These are phyloP conservation scores for Lomentospora prolificans DNA, from an alignment of 2,329 filamentous ascomycete genomes.

Conservation along the genomic window DNA sequence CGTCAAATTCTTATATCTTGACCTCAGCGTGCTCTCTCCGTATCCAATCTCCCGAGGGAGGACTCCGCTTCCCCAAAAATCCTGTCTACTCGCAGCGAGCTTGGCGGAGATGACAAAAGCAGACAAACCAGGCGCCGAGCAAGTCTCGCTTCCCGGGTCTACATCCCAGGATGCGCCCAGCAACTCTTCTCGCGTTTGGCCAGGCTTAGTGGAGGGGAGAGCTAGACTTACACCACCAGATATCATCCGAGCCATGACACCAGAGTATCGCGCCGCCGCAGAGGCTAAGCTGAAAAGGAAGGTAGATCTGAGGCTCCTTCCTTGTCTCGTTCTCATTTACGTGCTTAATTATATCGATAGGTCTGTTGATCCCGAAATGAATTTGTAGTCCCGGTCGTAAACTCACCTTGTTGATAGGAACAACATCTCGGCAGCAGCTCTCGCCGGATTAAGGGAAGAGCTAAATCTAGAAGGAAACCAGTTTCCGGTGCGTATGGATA, in stretches of 20 bases:
- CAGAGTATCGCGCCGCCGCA: constrained; percentile 32
- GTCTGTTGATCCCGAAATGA: constrained; percentile 10
- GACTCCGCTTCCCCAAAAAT: no score
- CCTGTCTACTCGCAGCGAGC: no score
- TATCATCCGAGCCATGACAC: constrained; percentile 28
- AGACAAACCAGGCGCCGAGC: no score
- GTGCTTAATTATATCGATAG: constrained; percentile 53
- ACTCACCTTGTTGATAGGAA: constrained; percentile 17
- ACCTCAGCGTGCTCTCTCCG: no score
- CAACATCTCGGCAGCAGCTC: constrained; percentile 30
- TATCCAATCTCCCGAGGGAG: no score
- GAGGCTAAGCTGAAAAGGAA: constrained; percentile 49
- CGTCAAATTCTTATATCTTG: no score
- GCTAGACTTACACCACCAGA: constrained; percentile 14
- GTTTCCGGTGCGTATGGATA: constrained; percentile 9
- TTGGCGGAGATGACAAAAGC: no score
- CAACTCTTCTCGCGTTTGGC: no score
- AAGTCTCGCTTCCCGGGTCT: no score
- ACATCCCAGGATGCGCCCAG: no score
- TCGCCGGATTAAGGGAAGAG: constrained; percentile 37
- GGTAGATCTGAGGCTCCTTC: constrained; percentile 51
- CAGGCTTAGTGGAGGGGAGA: no score
- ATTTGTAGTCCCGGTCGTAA: not conserved
- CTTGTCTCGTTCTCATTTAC: constrained; percentile 54
- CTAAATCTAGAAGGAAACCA: constrained; percentile 23